Evolutionary conservation across 1,284 basidiomycete genomes (phyloP).

Genomic region (Pseudozyma flocculosa): DNA sequence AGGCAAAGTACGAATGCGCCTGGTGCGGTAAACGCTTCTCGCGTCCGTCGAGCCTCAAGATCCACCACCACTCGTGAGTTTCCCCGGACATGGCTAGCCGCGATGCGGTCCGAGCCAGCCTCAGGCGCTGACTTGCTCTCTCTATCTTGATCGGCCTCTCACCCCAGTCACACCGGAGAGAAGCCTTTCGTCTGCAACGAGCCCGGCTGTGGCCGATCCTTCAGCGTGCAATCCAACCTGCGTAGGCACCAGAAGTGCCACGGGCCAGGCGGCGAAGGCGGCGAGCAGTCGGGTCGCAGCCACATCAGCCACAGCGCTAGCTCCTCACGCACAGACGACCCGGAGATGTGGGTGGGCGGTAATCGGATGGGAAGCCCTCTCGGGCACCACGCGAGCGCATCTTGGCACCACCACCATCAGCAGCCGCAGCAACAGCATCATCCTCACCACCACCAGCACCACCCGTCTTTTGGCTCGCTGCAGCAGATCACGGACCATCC

Average conservation of each 20-base stretch:
- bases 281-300: too few relatives aligned
- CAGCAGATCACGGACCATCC: constrained; percentile 25
- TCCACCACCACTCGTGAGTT: constrained; percentile 45
- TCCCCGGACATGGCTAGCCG: not conserved
- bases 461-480: not conserved
- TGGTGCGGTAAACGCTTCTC: constrained; percentile 54
- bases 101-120: not conserved
- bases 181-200: constrained; percentile 54
- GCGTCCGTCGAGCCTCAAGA: constrained; percentile 51
- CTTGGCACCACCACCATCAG: not conserved
- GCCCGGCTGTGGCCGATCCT: constrained; percentile 50
- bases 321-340: too few relatives aligned
- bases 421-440: not conserved
- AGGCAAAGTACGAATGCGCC: constrained; percentile 51
- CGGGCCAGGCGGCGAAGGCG: constrained; percentile 17
- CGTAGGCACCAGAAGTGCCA: constrained; percentile 54
- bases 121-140: too few relatives aligned
- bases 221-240: constrained; percentile 55
- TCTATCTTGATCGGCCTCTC: too few relatives aligned
- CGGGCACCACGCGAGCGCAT: not conserved
- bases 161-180: constrained; percentile 53
- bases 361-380: not conserved
- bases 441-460: not conserved
- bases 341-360: not conserved
- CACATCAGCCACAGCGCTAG: too few relatives aligned